Evolutionary conservation across 371 early-diverging fungal genomes (phyloP).

Genomic region (Mucor mucedo): DNA sequence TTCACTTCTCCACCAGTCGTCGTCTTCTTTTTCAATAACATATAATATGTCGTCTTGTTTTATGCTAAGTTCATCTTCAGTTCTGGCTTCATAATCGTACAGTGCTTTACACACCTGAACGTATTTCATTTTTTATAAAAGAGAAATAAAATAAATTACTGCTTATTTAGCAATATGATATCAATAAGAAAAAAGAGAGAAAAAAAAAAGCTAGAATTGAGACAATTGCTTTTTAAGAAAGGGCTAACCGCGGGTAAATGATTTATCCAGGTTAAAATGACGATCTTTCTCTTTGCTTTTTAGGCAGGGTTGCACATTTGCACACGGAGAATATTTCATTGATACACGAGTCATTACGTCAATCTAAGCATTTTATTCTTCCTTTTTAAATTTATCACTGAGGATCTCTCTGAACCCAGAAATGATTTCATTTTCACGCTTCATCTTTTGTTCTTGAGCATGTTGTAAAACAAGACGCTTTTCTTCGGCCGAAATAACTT

Average conservation of each 20-base stretch:
- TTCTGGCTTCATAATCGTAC: constrained; percentile 81
- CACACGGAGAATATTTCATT: not conserved
- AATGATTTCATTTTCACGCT: constrained; percentile 90
- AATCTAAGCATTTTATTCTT: constrained; percentile 10
- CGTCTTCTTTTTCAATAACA: constrained; percentile 75
- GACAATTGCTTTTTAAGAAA: not conserved
- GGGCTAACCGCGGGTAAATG: constrained; percentile 3
- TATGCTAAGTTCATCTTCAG: constrained; percentile 86
- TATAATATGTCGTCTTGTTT: constrained; percentile 79
- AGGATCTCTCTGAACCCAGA: constrained; percentile 80
- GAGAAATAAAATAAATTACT: not conserved
- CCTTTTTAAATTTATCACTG: constrained; percentile 46
- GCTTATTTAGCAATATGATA: not conserved
- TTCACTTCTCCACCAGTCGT: constrained; percentile 82
- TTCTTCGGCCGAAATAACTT: constrained; percentile 89
- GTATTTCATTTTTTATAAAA: constrained; percentile 36
- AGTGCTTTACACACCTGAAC: constrained; percentile 51
- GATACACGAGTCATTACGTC: constrained; percentile 5
- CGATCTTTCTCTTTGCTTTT: constrained; percentile 7
- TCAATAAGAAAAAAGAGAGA: not conserved
- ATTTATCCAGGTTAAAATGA: constrained; percentile 11
- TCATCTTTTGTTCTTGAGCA: constrained; percentile 84
- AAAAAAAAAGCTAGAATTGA: not conserved
- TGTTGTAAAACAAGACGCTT: constrained; percentile 79
- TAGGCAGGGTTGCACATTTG: constrained; percentile 6